A percentile compares a stretch with the other conserved stretches of the same genome.
phyloP scores from a whole-genome alignment of 768 basidiomycete species.

The Tulasnella calospora region DNA sequence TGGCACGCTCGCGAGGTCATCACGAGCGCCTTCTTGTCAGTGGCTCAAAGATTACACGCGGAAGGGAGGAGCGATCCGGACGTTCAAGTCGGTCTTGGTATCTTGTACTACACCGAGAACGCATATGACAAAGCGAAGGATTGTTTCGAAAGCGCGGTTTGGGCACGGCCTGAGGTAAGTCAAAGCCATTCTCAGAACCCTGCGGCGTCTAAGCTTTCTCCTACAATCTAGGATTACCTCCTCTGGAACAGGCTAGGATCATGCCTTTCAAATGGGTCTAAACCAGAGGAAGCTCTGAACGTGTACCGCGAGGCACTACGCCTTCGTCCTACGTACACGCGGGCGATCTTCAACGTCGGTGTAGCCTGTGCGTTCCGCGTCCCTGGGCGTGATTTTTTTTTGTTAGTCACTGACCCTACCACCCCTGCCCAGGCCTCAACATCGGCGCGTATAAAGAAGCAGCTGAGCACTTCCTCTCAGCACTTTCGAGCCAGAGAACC shows the following conservation, averaged over 20 bases:
- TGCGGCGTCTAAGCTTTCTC: background rate
- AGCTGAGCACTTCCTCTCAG: conserved; percentile 89
- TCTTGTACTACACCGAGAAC: conserved; percentile 82
- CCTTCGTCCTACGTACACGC: conserved; percentile 89
- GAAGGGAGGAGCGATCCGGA: conserved; percentile 73
- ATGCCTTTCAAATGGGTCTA: conserved; percentile 86
- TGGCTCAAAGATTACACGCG: conserved; percentile 78
- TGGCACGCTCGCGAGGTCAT: conserved; percentile 82
- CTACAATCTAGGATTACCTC: conserved; percentile 64
- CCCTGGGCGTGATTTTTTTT: too few relatives aligned
- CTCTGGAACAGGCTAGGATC: conserved; percentile 96
- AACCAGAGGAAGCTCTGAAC: conserved; percentile 88
- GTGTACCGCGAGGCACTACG: conserved; percentile 87
- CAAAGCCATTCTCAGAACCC: background rate
- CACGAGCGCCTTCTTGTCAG: conserved; percentile 73
- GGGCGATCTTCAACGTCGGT: conserved; percentile 96
- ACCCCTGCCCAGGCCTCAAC: conserved; percentile 64
- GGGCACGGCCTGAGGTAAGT: conserved; percentile 64
- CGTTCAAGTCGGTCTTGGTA: conserved; percentile 87
- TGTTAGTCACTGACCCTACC: background rate
- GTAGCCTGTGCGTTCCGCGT: conserved; percentile 73
- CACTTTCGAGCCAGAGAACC: conserved; percentile 61
- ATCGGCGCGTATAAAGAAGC: conserved; percentile 94
- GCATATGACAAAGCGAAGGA: conserved; percentile 89
- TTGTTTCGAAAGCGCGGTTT: conserved; percentile 86